phyloP scores from a whole-genome alignment of 2,329 filamentous ascomycete species.

The Trichoderma cornu-damae region DNA sequence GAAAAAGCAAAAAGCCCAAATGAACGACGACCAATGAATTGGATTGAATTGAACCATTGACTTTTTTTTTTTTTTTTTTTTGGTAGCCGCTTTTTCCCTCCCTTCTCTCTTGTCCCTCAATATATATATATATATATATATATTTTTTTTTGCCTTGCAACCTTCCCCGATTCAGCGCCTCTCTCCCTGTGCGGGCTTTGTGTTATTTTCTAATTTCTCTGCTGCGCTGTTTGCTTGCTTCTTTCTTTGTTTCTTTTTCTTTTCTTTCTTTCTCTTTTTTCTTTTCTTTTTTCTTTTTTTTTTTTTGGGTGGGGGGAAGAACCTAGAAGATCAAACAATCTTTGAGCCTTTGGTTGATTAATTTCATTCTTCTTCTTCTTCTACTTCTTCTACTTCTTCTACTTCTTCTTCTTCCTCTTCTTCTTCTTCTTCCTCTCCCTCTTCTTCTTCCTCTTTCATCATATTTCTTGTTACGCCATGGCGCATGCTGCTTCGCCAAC shows the following conservation, averaged over 20 bases:
- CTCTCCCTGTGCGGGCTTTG: slow-evolving; percentile 1
- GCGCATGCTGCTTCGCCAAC: slow-evolving; percentile 30
- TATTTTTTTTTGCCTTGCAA: no score
- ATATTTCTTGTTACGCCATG: slow-evolving; percentile 21
- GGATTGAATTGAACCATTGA: no score
- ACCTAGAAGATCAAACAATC: background rate
- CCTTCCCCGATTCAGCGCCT: background rate
- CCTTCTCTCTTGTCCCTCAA: no score
- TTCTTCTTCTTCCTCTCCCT: background rate
- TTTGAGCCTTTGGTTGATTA: background rate
- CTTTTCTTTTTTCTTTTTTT: background rate
- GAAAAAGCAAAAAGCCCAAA: no score
- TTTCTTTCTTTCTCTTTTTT: background rate
- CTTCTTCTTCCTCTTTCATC: background rate
- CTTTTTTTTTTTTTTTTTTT: no score
- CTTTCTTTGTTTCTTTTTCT: background rate
- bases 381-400: background rate
- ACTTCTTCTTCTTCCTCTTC: no score
- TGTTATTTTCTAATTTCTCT: background rate
- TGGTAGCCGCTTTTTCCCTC: no score
- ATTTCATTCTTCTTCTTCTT: background rate
- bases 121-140: no score
- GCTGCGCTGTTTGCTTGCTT: background rate
- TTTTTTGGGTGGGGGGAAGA: background rate
- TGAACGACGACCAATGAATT: no score